Base-by-base conservation (phyloP, 2,329 filamentous ascomycete genomes). In the Ascochyta clinopodiicola region DNA sequence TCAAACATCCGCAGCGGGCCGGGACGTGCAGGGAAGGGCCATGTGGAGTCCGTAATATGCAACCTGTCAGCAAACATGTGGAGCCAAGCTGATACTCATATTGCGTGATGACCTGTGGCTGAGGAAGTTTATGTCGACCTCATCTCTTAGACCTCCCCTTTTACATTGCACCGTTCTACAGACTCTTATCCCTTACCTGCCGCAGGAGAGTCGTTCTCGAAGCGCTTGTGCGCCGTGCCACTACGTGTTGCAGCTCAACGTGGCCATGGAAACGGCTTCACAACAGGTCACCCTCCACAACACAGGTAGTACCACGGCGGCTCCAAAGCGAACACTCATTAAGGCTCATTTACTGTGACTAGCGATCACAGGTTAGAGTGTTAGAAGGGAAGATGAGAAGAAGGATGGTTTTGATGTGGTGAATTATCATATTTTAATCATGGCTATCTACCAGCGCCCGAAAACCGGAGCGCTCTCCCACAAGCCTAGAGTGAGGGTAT, bases 401-500 rank as follows among this genome's bases (percentile, higher is more conserved):
- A 36, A 5, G 2, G 12, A 19, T 36, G n/a, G 13, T 17, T 13
- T 17, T 17, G 17, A n/a, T 52, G 44, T 52, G 42, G 44, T 35
- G 31, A 37, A 62, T 50, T 62, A 64, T 64, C 22, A 38, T 58
- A 64, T 64, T 60, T 59, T 60, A 49, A 60, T 64, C 12, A 47
- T 64, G 61, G 40, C 60, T 69, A 68, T 66, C 60, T 67, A 66
- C 63, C 59, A 52, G 50, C 45, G 51, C 48, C 46, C 47, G 17
- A 59, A 56, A 52, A 55, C 51, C 36, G 59, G 56, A 36, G 36
- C 40, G 38, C 57, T 58, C 51, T 62, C 54, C 52, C 59, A 53
- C 25, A 48, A 43, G 58, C 60, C 60, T 52, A 52, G 54, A 32
- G 50, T 52, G 49, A 69, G 70, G 70, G 70, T 72, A 73, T 74